Percentiles rank a stretch among this genome's conserved stretches.
phyloP scores from a whole-genome alignment of 2,329 filamentous ascomycete species.

The Trichoderma harzianum region DNA sequence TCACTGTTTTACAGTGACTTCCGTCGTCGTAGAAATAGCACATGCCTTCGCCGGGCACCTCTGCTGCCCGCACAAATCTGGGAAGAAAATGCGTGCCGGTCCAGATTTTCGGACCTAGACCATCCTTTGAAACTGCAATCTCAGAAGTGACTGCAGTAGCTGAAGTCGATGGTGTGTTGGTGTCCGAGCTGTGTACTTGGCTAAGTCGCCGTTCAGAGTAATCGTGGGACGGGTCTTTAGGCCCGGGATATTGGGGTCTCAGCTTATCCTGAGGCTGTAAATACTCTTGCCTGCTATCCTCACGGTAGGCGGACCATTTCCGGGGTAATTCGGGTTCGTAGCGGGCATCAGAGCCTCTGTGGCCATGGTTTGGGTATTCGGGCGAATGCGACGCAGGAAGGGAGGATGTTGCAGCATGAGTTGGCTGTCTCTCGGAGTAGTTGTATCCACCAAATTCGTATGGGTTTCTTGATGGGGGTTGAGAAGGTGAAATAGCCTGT shows the following conservation, averaged over 20 bases:
- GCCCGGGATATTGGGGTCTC: constrained; percentile 36
- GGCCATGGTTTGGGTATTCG: constrained; percentile 38
- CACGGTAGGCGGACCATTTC: constrained; percentile 40
- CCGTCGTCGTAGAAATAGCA: constrained; percentile 88
- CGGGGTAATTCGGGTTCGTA: constrained; percentile 35
- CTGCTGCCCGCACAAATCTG: constrained; percentile 60
- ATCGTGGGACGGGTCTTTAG: constrained; percentile 31
- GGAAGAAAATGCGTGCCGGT: constrained; percentile 65
- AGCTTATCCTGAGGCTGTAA: constrained; percentile 35
- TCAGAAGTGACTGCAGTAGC: constrained; percentile 37
- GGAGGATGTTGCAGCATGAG: constrained; percentile 30
- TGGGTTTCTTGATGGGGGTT: constrained; percentile 44
- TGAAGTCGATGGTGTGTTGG: constrained; percentile 30
- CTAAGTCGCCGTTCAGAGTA: constrained; percentile 29
- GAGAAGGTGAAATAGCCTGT: constrained; percentile 33
- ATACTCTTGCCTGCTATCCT: constrained; percentile 43
- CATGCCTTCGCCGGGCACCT: constrained; percentile 72
- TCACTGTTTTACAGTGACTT: constrained; percentile 74
- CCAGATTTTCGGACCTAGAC: constrained; percentile 65
- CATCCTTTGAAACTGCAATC: constrained; percentile 52
- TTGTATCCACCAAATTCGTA: constrained; percentile 47
- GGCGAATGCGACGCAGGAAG: constrained; percentile 46
- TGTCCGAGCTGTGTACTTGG: constrained; percentile 20
- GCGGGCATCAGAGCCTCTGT: constrained; percentile 33
- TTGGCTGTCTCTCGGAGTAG: constrained; percentile 36